A percentile compares a stretch with the other conserved stretches of the same genome.
phyloP scores from a whole-genome alignment of 75 land plant genomes.

The Ceratopteris richardii region DNA sequence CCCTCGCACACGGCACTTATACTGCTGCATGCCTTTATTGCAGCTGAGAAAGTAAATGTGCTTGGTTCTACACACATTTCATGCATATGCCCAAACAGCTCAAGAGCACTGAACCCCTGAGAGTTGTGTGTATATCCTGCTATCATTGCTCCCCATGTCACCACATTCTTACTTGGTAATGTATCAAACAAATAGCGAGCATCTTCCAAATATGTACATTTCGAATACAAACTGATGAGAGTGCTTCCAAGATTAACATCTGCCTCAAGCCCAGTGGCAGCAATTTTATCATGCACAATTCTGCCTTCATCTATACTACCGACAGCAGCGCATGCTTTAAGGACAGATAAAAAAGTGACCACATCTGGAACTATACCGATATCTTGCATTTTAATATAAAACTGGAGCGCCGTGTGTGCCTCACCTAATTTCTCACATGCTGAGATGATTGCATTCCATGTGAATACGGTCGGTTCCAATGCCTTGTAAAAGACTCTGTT shows the following conservation, averaged over 20 bases:
- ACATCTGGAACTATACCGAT: constrained; percentile 68
- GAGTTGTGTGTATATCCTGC: constrained; percentile 16
- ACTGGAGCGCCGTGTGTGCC: neutral
- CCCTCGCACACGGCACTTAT: constrained; percentile 10
- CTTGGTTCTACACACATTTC: constrained; percentile 16
- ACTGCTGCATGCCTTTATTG: constrained; percentile 32
- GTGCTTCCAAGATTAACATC: constrained; percentile 1
- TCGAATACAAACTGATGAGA: neutral
- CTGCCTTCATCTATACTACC: no score
- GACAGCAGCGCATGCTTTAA: neutral
- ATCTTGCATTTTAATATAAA: constrained; percentile 44
- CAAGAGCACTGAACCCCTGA: constrained; percentile 24
- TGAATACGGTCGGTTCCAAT: neutral
- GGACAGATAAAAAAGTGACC: constrained; percentile 29
- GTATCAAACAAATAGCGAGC: neutral
- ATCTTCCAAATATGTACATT: neutral
- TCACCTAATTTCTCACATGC: neutral
- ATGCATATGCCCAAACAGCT: constrained; percentile 11
- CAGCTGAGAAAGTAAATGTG: constrained; percentile 34
- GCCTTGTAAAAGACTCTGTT: neutral
- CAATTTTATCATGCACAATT: neutral
- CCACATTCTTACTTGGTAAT: neutral
- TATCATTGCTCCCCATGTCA: constrained; percentile 22
- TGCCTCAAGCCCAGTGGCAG: neutral
- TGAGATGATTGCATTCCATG: constrained; percentile 4